Conservation (phyloP, 2,329 filamentous ascomycete species). For the Fusarium virguliforme region DNA sequence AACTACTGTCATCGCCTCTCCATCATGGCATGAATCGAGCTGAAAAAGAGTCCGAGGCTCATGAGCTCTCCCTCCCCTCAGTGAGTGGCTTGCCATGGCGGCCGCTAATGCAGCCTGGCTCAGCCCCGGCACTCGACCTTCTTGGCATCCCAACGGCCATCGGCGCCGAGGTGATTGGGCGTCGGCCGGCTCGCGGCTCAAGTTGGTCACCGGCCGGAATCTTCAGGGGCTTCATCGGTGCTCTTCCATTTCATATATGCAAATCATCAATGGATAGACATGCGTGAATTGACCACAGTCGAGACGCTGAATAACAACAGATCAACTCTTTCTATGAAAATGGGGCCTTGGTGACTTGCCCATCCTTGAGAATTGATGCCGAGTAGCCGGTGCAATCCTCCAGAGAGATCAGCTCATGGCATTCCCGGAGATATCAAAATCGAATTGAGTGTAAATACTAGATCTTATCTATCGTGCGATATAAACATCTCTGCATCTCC, state of each 20-base stretch:
- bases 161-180: constrained; percentile 28
- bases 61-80: neutral
- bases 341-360: neutral
- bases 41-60: neutral
- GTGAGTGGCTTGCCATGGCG: constrained; percentile 21
- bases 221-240: constrained; percentile 17
- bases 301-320: neutral
- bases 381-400: neutral
- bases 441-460: constrained; percentile 16
- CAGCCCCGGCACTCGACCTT: constrained; percentile 4
- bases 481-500: constrained; percentile 42
- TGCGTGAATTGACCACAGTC: neutral
- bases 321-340: neutral
- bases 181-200: constrained; percentile 44
- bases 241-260: neutral
- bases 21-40: neutral
- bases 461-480: constrained; percentile 31
- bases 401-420: constrained; percentile 24
- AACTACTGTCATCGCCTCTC: neutral
- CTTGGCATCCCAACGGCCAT: constrained; percentile 32
- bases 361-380: neutral
- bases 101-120: constrained; percentile 36
- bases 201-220: constrained; percentile 2
- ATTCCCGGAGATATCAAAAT: constrained; percentile 33
- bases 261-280: neutral